Conservation (phyloP, 495 filamentous ascomycete species). For the Aspergillus kassunensis region DNA sequence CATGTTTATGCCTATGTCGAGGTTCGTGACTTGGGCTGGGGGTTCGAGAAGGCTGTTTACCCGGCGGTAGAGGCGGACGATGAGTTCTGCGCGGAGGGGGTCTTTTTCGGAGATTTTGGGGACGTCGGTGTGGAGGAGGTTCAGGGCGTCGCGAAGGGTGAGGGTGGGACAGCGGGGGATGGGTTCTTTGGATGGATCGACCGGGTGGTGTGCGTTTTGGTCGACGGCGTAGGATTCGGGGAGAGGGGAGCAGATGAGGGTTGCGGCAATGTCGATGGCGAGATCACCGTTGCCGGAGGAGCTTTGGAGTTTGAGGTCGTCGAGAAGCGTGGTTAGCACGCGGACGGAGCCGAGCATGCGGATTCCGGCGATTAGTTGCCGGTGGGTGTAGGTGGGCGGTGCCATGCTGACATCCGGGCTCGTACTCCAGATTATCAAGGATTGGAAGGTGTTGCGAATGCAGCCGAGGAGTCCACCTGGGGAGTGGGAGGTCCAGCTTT, state of each 20-base stretch:
- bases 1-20: slow-evolving; percentile 26
- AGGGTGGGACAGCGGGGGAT: slow-evolving; percentile 39
- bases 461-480: slow-evolving; percentile 59
- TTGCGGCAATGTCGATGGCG: slow-evolving; percentile 69
- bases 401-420: slow-evolving; percentile 59
- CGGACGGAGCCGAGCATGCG: slow-evolving; percentile 66
- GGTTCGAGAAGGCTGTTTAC: slow-evolving; percentile 59
- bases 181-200: slow-evolving; percentile 37
- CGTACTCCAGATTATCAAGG: slow-evolving; percentile 68
- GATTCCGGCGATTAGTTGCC: slow-evolving; percentile 62
- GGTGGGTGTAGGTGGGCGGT: slow-evolving; percentile 75
- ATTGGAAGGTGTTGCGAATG: slow-evolving; percentile 62
- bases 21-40: slow-evolving; percentile 36
- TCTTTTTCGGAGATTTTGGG: slow-evolving; percentile 59
- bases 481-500: slow-evolving; percentile 63
- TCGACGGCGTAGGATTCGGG: slow-evolving; percentile 44
- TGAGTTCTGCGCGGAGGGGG: slow-evolving; percentile 56
- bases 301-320: slow-evolving; percentile 62
- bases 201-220: slow-evolving; percentile 37
- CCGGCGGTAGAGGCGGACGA: slow-evolving; percentile 71
- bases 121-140: slow-evolving; percentile 57
- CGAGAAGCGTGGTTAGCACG: slow-evolving; percentile 58
- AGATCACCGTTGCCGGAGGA: slow-evolving; percentile 52
- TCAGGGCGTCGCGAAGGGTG: slow-evolving; percentile 69
- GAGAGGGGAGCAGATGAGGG: slow-evolving; percentile 70